These are phyloP conservation scores for Orbilia ellipsospora DNA, from an alignment of 2,329 filamentous ascomycete species.

Conservation along the genomic window DNA sequence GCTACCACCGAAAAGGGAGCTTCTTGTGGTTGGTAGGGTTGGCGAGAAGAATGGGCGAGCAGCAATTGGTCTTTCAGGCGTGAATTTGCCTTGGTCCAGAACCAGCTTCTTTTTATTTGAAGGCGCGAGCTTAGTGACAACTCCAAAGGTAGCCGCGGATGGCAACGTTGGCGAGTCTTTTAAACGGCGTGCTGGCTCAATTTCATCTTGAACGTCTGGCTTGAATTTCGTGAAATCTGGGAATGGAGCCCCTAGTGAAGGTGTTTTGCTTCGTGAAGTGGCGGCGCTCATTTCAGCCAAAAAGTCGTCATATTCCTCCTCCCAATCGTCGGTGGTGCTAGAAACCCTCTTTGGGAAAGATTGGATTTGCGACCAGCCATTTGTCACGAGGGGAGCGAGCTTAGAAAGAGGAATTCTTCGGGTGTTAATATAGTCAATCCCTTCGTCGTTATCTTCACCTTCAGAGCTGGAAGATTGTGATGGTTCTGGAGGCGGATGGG, in stretches of 20 bases:
- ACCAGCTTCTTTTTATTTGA: slow-evolving; percentile 52
- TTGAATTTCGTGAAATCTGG: slow-evolving; percentile 31
- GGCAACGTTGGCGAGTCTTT: slow-evolving; percentile 51
- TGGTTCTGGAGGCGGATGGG: slow-evolving; percentile 31
- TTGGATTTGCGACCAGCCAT: slow-evolving; percentile 25
- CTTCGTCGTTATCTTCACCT: slow-evolving; percentile 37
- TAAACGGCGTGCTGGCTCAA: slow-evolving; percentile 30
- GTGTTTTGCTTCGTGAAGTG: slow-evolving; percentile 34
- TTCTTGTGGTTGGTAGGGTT: slow-evolving; percentile 41
- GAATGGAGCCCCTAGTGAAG: slow-evolving; percentile 33
- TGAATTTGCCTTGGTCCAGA: slow-evolving; percentile 45
- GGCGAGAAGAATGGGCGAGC: slow-evolving; percentile 51
- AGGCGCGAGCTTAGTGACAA: slow-evolving; percentile 41
- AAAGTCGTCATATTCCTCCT: slow-evolving; percentile 41
- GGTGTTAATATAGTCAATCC: slow-evolving; percentile 43
- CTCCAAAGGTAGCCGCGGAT: slow-evolving; percentile 44
- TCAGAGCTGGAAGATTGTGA: slow-evolving; percentile 26
- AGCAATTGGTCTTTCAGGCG: slow-evolving; percentile 33
- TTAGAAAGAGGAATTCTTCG: slow-evolving; percentile 31
- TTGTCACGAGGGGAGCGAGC: slow-evolving; percentile 41
- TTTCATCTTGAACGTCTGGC: slow-evolving; percentile 43
- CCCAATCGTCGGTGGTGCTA: slow-evolving; percentile 35
- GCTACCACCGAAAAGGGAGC: slow-evolving; percentile 43
- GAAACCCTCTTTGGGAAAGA: slow-evolving; percentile 12
- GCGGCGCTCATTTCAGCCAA: slow-evolving; percentile 50